Base-by-base conservation (phyloP, 2,329 filamentous ascomycete genomes). In the Alternaria arbusti region DNA sequence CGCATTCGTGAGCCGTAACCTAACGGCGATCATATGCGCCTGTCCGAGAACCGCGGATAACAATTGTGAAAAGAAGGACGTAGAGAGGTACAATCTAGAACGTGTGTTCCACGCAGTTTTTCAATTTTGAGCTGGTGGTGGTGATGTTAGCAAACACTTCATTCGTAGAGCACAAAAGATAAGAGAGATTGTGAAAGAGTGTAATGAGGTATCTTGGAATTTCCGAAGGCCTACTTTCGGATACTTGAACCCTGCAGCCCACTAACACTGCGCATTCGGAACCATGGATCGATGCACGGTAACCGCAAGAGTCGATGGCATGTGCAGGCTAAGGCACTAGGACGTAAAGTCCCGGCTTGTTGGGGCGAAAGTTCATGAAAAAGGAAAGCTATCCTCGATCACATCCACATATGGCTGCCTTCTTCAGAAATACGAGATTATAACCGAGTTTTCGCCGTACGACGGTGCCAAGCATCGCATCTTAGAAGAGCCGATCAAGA, bases 401-500 rank as follows among this genome's bases (percentile, higher is more conserved):
- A 52, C 30, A 15, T 52, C 49, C 28, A 10, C 13, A 22, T 25
- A 23, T 15, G 30, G 23, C 20, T 40, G 49, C 49, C 30, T 22
- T 22, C 13, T 22, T 52, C 13, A 23, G 13, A 40, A 52, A n/a
- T 9, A 52, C 22, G 28, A 23, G 17, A 36, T 17, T 12, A 51
- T 22, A 32, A 40, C 11, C 12, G 28, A n/a, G 8, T 15, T 15
- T 22, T 32, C 49, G 20, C 49, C 49, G 36, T 20, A 13, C 20
- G 22, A 52, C 20, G 28, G 8, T 40, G 30, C 49, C 15, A n/a
- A 36, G 13, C 30, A 40, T n/a, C 20, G 13, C 36, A 25, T 5
- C 28, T 43, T 47, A 73, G 30, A 68, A 70, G 11, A 70, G 67
- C 1, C 62, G 59, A 45, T 69, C 66, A 17, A 74, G 59, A 11